Conservation (phyloP, 1,139 yeast genomes). For the Diutina mesorugosa region DNA sequence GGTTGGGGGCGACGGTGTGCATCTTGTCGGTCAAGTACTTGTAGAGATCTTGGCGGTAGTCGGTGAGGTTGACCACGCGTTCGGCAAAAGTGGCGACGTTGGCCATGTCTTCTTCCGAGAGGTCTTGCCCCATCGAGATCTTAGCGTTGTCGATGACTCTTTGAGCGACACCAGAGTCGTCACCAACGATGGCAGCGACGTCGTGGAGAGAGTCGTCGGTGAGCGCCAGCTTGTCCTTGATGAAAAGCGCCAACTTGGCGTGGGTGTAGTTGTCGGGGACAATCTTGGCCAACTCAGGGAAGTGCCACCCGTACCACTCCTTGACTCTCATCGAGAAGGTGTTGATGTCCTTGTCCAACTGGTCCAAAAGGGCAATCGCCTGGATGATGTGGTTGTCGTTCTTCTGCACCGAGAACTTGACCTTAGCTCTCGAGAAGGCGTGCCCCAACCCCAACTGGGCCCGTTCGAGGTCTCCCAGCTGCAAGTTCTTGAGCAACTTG, state of each 20-base stretch:
- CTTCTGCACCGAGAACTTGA: conserved; percentile 96
- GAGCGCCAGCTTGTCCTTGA: conserved; percentile 78
- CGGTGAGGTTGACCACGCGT: conserved; percentile 87
- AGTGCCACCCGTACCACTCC: conserved; percentile 99
- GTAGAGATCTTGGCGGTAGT: conserved; percentile 80
- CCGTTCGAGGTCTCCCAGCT: conserved; percentile 91
- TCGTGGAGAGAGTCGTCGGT: conserved; percentile 81
- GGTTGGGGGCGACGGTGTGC: conserved; percentile 97
- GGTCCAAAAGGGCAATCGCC: conserved; percentile 94
- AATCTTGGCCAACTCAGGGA: conserved; percentile 95
- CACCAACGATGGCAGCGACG: conserved; percentile 76
- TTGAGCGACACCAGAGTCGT: conserved; percentile 91
- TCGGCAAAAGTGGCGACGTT: conserved; percentile 87
- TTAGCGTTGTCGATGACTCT: conserved; percentile 78
- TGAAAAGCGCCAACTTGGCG: conserved; percentile 72
- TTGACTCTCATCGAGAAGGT: conserved; percentile 98
- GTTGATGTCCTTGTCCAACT: conserved; percentile 92
- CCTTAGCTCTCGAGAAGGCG: conserved; percentile 97
- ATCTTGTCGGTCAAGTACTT: conserved; percentile 87
- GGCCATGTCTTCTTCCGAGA: conserved; percentile 84
- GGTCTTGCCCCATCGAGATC: conserved; percentile 98
- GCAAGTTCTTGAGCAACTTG: conserved; percentile 82
- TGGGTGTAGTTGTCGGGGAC: conserved; percentile 84
- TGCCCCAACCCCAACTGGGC: conserved; percentile 99
- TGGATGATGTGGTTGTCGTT: conserved; percentile 98